phyloP scores from a whole-genome alignment of 805 yeast genomes.

The Maudiozyma serrabonitensis region DNA sequence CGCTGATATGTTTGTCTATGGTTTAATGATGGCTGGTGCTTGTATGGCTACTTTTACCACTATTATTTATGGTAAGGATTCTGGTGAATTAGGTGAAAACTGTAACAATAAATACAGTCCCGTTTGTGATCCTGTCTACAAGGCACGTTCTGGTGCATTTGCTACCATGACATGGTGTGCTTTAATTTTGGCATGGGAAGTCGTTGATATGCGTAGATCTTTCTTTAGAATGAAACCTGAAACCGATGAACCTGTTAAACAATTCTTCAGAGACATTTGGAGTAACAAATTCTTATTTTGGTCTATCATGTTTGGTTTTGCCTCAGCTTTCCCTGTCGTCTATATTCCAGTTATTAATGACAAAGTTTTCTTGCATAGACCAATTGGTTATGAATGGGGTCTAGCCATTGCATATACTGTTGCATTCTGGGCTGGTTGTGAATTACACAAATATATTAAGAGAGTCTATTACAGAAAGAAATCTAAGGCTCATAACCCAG shows the following conservation, averaged over 20 bases:
- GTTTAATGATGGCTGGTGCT: slow-evolving; percentile 60
- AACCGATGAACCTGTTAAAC: slow-evolving; percentile 48
- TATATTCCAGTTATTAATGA: slow-evolving; percentile 83
- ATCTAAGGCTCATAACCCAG: slow-evolving; percentile 44
- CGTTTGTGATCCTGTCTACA: slow-evolving; percentile 53
- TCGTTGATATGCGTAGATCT: slow-evolving; percentile 60
- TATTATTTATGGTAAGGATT: slow-evolving; percentile 56
- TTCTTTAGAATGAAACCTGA: slow-evolving; percentile 64
- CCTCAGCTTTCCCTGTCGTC: slow-evolving; percentile 68
- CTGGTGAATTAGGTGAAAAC: slow-evolving; percentile 51
- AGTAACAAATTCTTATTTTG: slow-evolving; percentile 68
- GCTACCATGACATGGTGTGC: slow-evolving; percentile 84
- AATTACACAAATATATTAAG: slow-evolving; percentile 57
- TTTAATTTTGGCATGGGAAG: slow-evolving; percentile 75
- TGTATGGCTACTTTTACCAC: slow-evolving; percentile 60
- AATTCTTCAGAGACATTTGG: slow-evolving; percentile 59
- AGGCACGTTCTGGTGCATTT: slow-evolving; percentile 69
- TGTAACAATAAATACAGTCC: slow-evolving; percentile 47
- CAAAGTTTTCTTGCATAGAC: slow-evolving; percentile 62
- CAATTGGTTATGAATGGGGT: slow-evolving; percentile 77
- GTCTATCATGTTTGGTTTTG: slow-evolving; percentile 64
- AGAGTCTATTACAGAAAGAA: slow-evolving; percentile 41
- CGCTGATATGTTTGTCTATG: slow-evolving; percentile 61
- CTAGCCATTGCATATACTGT: slow-evolving; percentile 51
- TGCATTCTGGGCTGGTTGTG: slow-evolving; percentile 51